Percentiles rank a stretch among this genome's conserved stretches.
These are phyloP conservation scores for Herpetomonas tarakana DNA, from an alignment of 208 protist species.

Conservation along the genomic window DNA sequence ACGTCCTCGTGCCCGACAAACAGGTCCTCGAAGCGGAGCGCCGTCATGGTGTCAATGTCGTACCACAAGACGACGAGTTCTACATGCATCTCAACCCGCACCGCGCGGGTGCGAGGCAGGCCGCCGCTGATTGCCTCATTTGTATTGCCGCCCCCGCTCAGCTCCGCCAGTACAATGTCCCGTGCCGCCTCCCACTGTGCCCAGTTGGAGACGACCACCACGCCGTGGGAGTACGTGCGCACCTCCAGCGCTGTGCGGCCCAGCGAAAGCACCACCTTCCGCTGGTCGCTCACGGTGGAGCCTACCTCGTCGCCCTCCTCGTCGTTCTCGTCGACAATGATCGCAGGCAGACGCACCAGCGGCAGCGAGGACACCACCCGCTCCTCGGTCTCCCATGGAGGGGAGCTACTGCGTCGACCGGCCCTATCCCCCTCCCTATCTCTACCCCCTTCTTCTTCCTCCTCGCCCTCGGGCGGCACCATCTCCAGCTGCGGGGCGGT, in stretches of 20 bases:
- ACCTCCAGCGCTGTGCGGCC: slow-evolving; percentile 5
- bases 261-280: background rate
- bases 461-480: too few relatives aligned
- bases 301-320: slow-evolving; percentile 3
- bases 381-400: background rate
- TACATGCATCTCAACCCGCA: slow-evolving; percentile 3
- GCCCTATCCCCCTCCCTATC: too few relatives aligned
- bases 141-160: slow-evolving; percentile 4
- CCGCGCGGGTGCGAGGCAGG: slow-evolving; percentile 1
- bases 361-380: slow-evolving; percentile 1
- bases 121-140: slow-evolving; percentile 6
- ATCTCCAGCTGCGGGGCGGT: too few relatives aligned
- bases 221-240: slow-evolving; percentile 1
- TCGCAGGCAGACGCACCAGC: slow-evolving; percentile 1
- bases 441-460: too few relatives aligned
- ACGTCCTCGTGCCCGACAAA: background rate
- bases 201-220: slow-evolving; percentile 8
- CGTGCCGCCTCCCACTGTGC: slow-evolving; percentile 16
- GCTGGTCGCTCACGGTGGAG: background rate
- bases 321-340: slow-evolving; percentile 8
- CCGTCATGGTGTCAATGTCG: slow-evolving; percentile 15
- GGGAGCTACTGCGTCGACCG: too few relatives aligned
- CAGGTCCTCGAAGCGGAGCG: slow-evolving; percentile 16
- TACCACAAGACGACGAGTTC: slow-evolving; percentile 24
- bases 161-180: slow-evolving; percentile 10